Evolutionary conservation across 2,329 filamentous ascomycete species (phyloP).

Genomic region (Colletotrichum destructivum): DNA sequence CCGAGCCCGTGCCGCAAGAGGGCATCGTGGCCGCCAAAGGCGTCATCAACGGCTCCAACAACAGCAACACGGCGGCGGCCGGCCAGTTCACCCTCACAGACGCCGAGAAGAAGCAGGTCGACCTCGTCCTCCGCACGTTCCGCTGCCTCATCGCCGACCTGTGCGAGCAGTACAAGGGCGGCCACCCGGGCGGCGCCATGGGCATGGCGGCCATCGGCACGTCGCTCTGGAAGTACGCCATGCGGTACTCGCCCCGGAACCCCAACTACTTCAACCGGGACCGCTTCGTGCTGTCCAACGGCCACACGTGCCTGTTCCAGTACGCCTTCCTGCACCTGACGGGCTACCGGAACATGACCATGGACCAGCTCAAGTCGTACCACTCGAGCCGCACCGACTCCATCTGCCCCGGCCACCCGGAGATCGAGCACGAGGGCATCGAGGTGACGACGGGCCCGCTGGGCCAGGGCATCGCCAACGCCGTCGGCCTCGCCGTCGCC

Average conservation of each 20-base stretch:
- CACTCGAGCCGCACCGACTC: conserved; percentile 61
- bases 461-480: conserved; percentile 73
- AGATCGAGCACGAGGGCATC: conserved; percentile 71
- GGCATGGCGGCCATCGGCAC: conserved; percentile 75
- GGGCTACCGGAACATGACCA: conserved; percentile 69
- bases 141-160: conserved; percentile 76
- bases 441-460: conserved; percentile 73
- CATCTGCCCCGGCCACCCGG: conserved; percentile 69
- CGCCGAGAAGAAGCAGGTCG: conserved; percentile 37
- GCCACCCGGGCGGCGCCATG: conserved; percentile 75
- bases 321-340: conserved; percentile 68
- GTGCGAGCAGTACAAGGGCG: conserved; percentile 79
- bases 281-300: conserved; percentile 75
- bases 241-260: conserved; percentile 71
- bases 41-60: conserved; percentile 28
- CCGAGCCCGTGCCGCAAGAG: conserved; percentile 26
- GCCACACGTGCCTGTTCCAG: conserved; percentile 69
- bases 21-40: conserved; percentile 29
- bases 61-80: not conserved
- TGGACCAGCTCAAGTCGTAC: conserved; percentile 71
- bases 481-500: conserved; percentile 72
- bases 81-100: conserved; percentile 33
- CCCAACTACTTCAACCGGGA: conserved; percentile 74
- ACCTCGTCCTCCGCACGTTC: conserved; percentile 69
- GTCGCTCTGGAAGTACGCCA: conserved; percentile 72